Evolutionary conservation across 257 asterid genomes (phyloP), one percentile per base, ranked within the genome.

Genomic region (Vinca minor): DNA sequence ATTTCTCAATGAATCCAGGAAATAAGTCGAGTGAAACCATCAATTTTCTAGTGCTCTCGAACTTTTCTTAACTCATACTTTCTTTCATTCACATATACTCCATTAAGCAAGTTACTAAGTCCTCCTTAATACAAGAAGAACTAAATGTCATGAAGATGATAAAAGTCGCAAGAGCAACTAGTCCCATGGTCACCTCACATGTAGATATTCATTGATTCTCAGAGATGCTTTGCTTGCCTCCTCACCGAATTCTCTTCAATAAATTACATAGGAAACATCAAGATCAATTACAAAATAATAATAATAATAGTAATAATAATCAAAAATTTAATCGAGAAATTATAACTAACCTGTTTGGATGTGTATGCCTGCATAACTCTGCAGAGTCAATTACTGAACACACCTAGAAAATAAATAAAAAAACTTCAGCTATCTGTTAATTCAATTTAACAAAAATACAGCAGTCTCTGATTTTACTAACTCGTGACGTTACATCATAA

Each of bases 311-410:
- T 0, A 21, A 34, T 2, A 34, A 34, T 34, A 3, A 34, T 2
- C 38, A 34, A 34, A 42, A 41, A 7, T 14, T 28, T 4, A 47
- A 53, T 25, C 21, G 17, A 42, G 36, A 36, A 4, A 60, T 28
- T 4, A 25, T 18, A n/a, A 66, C 82, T 73, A 74, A 92, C 98
- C 91, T 92, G 74, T 87, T 87, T 9, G 97, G 98, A 80, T 92
- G 98, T 12, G 98, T 92, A 71, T 90, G 96, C 76, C 96, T 82
- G 65, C 98, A 92, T 35, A 92, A 71, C 64, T 92, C 97, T 28
- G 98, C 96, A 23, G 97, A 85, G 73, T 92, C 98, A 53, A 87
- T 79, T 45, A 89, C 97, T 39, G 95, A 81, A 75, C 96, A 92
- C 62, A 92, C 96, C 98, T 92, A 79, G 73, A 64, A 65, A 77